Base-by-base conservation (phyloP, 2,329 filamentous ascomycete genomes). In the Leptosphaerulina australis region DNA sequence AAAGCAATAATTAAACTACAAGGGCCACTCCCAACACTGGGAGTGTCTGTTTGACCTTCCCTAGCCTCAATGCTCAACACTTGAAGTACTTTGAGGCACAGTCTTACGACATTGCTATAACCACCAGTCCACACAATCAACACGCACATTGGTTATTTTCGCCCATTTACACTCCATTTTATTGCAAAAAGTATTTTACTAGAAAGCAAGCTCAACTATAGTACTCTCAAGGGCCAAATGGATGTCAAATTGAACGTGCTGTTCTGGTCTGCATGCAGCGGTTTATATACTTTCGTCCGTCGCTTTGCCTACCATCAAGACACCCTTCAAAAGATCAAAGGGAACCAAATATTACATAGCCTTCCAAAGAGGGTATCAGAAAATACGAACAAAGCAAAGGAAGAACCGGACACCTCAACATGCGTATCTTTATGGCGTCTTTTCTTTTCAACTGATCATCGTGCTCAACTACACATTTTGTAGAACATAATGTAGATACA, bases 231-330 rank as follows among this genome's bases (percentile, higher is more conserved):
- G 6, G 21, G 33, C 21, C 11, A 53, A 7, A 41, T 34, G 7
- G 36, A 30, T 1, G 47, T 22, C 0, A 45, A 53, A 4, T 34
- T 56, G 22, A 41, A 38, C 10, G 28, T 58, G n/a, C 36, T 60
- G 14, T 56, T 60, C 29, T 58, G 55, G 58, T 47, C 55, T 33
- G 55, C 52, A 6, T 49, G 40, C 5, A 50, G 58, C 21, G 53
- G 53, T 17, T 58, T 9, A 47, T 58, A 5, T 50, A 60, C 37
- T 51, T 45, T 35, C 11, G 49, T 6, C 38, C 56, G 6, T 56
- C 56, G 26, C 37, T 47, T 7, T 35, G 49, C 29, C 28, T 56
- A 7, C 43, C 40, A 39, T 22, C 2, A n/a, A 24, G 15, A 35
- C 44, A 21, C 31, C 35, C 4, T 38, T 35, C 17, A n/a, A n/a